Conservation (phyloP, 2,329 filamentous ascomycete species). For the Ophiostoma ips region DNA sequence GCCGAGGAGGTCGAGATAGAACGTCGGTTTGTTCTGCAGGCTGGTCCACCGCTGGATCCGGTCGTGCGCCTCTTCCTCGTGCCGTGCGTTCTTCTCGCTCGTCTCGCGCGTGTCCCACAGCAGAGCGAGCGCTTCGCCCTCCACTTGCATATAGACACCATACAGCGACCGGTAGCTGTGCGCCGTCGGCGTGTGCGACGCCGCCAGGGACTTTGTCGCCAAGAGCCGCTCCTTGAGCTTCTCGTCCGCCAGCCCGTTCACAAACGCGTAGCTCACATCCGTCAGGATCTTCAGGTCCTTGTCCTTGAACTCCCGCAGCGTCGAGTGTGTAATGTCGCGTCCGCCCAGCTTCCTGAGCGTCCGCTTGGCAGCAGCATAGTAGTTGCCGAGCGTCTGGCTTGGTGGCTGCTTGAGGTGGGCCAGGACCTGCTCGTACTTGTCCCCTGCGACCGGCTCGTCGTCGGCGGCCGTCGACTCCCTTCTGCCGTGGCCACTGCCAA, state of each 20-base stretch:
- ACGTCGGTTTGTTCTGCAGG: slow-evolving; percentile 26
- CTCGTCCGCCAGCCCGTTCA: slow-evolving; percentile 37
- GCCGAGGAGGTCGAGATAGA: slow-evolving; percentile 30
- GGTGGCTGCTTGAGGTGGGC: slow-evolving; percentile 26
- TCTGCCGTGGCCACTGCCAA: not conserved
- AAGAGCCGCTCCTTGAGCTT: slow-evolving; percentile 31
- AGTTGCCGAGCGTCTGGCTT: slow-evolving; percentile 29
- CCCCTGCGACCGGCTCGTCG: slow-evolving; percentile 3
- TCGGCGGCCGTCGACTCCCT: slow-evolving; percentile 7
- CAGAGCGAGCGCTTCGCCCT: slow-evolving; percentile 41
- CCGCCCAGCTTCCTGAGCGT: slow-evolving; percentile 33
- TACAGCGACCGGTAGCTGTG: slow-evolving; percentile 33
- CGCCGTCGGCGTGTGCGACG: slow-evolving; percentile 16
- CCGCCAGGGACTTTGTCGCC: slow-evolving; percentile 33
- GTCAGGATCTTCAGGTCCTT: slow-evolving; percentile 36
- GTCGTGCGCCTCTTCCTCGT: slow-evolving; percentile 24
- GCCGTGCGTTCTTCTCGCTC: slow-evolving; percentile 21
- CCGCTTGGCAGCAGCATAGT: slow-evolving; percentile 36
- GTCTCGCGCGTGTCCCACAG: slow-evolving; percentile 28
- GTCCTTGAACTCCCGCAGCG: slow-evolving; percentile 26
- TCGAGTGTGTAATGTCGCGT: slow-evolving; percentile 36
- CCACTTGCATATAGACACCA: slow-evolving; percentile 39
- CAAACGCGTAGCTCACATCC: slow-evolving; percentile 37
- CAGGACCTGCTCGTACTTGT: slow-evolving; percentile 9
- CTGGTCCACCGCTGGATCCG: slow-evolving; percentile 32